These are phyloP conservation scores for Articulospora tetracladia DNA, from an alignment of 495 filamentous ascomycete genomes.

Conservation along the genomic window DNA sequence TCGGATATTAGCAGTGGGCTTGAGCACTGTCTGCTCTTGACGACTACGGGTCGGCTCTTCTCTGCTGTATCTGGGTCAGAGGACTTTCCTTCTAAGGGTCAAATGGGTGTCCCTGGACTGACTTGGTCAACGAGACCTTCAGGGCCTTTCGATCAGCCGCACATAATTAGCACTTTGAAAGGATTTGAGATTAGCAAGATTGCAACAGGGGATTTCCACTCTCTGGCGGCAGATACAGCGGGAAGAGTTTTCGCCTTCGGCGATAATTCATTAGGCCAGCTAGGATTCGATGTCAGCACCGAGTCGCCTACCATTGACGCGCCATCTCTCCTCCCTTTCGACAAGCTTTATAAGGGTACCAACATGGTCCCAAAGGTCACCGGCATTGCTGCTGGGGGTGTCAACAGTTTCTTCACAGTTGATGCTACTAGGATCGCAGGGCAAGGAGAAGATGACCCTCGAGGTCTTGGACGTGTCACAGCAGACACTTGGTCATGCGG, in stretches of 20 bases:
- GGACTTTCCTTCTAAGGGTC: slow-evolving; percentile 75
- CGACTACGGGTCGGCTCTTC: slow-evolving; percentile 82
- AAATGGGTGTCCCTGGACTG: slow-evolving; percentile 81
- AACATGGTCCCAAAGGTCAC: slow-evolving; percentile 58
- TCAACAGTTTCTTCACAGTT: slow-evolving; percentile 80
- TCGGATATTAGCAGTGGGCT: slow-evolving; percentile 68
- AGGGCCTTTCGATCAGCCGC: slow-evolving; percentile 73
- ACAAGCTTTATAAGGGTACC: slow-evolving; percentile 65
- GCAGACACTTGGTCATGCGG: slow-evolving; percentile 86
- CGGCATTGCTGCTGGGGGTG: slow-evolving; percentile 76
- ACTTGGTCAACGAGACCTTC: slow-evolving; percentile 73
- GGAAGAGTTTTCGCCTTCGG: slow-evolving; percentile 86
- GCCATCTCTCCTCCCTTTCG: slow-evolving; percentile 64
- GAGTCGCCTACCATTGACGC: slow-evolving; percentile 59
- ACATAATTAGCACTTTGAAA: slow-evolving; percentile 65
- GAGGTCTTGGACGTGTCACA: slow-evolving; percentile 40
- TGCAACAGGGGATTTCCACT: slow-evolving; percentile 85
- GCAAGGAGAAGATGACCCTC: slow-evolving; percentile 38
- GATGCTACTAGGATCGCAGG: slow-evolving; percentile 61
- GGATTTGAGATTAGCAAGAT: slow-evolving; percentile 63
- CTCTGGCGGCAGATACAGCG: slow-evolving; percentile 65
- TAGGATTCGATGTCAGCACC: slow-evolving; percentile 63
- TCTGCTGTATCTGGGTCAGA: slow-evolving; percentile 74
- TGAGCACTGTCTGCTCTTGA: slow-evolving; percentile 83
- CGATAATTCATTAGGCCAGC: slow-evolving; percentile 82